phyloP scores from a whole-genome alignment of 257 asterid genomes.

The Solanum piurae region DNA sequence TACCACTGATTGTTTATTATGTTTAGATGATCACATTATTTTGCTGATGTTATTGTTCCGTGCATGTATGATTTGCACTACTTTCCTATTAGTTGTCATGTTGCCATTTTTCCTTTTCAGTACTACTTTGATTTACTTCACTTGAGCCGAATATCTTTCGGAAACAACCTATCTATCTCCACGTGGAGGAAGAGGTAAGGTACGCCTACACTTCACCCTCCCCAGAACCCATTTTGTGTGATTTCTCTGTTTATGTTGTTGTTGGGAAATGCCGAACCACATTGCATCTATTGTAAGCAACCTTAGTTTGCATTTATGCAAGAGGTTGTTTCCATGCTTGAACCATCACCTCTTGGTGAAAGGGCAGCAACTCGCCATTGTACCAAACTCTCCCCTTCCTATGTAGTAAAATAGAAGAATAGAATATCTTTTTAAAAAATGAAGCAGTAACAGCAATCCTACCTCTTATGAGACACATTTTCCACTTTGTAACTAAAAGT shows the following conservation, averaged over 20 bases:
- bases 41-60: not conserved
- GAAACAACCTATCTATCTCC: not conserved
- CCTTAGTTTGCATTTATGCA: not conserved
- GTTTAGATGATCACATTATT: not conserved
- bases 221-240: not conserved
- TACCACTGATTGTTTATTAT: not conserved
- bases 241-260: not conserved
- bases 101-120: rapidly evolving
- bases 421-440: not conserved
- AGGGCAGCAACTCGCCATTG: not conserved
- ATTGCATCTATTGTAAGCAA: not conserved
- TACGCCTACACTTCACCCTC: rapidly evolving
- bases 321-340: not conserved
- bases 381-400: not conserved
- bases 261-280: not conserved
- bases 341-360: not conserved
- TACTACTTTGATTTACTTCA: not conserved
- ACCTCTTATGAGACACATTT: not conserved
- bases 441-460: not conserved
- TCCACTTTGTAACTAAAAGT: not conserved
- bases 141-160: not conserved
- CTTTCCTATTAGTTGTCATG: not conserved
- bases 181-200: not conserved
- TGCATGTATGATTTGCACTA: not conserved
- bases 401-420: not conserved